These are phyloP conservation scores for Cokeromyces recurvatus DNA, from an alignment of 371 early-diverging fungal genomes.

Conservation along the genomic window DNA sequence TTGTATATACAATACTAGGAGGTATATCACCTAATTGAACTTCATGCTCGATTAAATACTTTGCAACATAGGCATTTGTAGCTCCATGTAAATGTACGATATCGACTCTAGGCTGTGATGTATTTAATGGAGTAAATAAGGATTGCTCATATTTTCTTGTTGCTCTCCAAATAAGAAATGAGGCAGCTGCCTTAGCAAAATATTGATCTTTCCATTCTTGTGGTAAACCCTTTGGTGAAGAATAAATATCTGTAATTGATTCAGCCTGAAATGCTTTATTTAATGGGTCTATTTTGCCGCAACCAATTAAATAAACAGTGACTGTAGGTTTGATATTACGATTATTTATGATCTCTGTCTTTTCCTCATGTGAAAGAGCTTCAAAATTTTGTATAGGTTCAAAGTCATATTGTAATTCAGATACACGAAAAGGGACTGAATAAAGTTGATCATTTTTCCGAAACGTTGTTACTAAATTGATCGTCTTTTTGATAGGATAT, in stretches of 20 bases:
- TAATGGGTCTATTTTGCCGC: conserved; percentile 43
- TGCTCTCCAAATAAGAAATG: conserved; percentile 46
- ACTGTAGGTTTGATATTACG: conserved; percentile 7
- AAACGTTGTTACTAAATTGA: conserved; percentile 40
- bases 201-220: conserved; percentile 64
- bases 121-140: conserved; percentile 40
- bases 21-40: conserved; percentile 33
- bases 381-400: conserved; percentile 12
- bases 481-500: conserved; percentile 23
- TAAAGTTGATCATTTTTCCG: conserved; percentile 30
- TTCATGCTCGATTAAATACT: conserved; percentile 28
- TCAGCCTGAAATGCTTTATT: conserved; percentile 44
- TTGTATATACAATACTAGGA: conserved; percentile 59
- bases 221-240: conserved; percentile 45
- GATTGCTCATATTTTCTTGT: conserved; percentile 51
- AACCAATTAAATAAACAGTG: conserved; percentile 55
- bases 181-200: conserved; percentile 56
- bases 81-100: conserved; percentile 64
- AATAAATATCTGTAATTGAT: conserved; percentile 46
- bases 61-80: conserved; percentile 53
- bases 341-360: background rate
- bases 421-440: conserved; percentile 35
- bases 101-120: conserved; percentile 39
- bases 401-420: conserved; percentile 30
- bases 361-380: conserved; percentile 7